Conservation (phyloP, 176 grass and related monocot genomes). For the Cocos nucifera region DNA sequence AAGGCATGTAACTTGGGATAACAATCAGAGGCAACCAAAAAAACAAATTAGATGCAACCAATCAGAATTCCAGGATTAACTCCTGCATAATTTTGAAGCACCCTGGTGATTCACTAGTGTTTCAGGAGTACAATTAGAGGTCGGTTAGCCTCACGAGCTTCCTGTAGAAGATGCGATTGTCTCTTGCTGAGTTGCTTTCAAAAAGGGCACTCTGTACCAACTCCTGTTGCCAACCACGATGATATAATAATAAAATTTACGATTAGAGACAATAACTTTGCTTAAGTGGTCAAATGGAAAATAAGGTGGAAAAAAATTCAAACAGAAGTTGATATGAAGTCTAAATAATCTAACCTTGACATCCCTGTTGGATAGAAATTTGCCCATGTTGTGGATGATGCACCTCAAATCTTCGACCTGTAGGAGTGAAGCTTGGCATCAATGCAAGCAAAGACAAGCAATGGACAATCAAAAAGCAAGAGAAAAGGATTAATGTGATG, state of each 20-base stretch:
- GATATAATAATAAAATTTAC: background rate
- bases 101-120: too few relatives aligned
- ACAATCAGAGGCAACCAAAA: too few relatives aligned
- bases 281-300: background rate
- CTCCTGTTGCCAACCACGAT: conserved; percentile 38
- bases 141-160: conserved; percentile 68
- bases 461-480: background rate
- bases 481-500: conserved; percentile 14
- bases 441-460: conserved; percentile 9
- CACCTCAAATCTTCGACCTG: conserved; percentile 97
- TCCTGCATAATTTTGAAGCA: too few relatives aligned
- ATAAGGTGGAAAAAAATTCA: background rate
- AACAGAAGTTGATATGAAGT: too few relatives aligned
- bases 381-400: conserved; percentile 94
- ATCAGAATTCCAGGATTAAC: too few relatives aligned
- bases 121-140: conserved; percentile 10
- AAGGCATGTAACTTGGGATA: too few relatives aligned
- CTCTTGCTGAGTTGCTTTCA: conserved; percentile 88
- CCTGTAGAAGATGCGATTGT: conserved; percentile 76
- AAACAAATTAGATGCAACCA: too few relatives aligned
- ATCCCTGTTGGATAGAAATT: conserved; percentile 76
- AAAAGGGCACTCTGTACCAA: conserved; percentile 84
- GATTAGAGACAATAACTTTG: too few relatives aligned
- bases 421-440: conserved; percentile 10
- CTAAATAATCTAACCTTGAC: conserved; percentile 59